A percentile compares a stretch with the other conserved stretches of the same genome.
Evolutionary conservation across 805 yeast species (phyloP).

Genomic region (Monosporozyma siamensis): DNA sequence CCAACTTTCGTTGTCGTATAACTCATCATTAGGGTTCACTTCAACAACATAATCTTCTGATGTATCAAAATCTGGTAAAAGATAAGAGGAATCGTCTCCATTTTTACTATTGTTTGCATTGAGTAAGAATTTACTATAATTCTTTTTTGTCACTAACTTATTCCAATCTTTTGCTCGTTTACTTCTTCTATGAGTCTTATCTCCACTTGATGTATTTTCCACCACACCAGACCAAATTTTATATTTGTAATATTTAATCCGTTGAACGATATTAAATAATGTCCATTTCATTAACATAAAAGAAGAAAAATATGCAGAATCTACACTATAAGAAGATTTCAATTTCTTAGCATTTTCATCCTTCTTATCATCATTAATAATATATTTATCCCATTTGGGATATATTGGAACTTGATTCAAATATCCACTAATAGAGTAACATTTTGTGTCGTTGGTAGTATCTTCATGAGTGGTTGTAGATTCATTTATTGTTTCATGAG

Average conservation of each 20-base stretch:
- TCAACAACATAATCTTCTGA: slow-evolving; percentile 6
- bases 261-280: no score
- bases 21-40: background rate
- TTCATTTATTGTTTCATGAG: slow-evolving; percentile 4
- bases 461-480: slow-evolving; percentile 5
- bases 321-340: background rate
- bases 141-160: slow-evolving; percentile 20
- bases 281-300: no score
- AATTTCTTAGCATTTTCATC: background rate
- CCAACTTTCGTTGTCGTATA: background rate
- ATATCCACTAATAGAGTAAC: slow-evolving; percentile 3
- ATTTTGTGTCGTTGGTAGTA: background rate
- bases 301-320: no score
- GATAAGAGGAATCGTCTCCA: slow-evolving; percentile 13
- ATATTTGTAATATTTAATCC: no score
- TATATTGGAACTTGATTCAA: background rate
- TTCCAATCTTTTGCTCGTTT: slow-evolving; percentile 18
- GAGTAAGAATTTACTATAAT: slow-evolving; percentile 16
- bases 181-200: no score
- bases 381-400: background rate
- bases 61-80: slow-evolving; percentile 24
- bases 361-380: background rate
- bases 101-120: slow-evolving; percentile 20
- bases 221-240: no score
- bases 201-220: no score